Conservation (phyloP, 257 asterid genomes). For the Petunia secreta region DNA sequence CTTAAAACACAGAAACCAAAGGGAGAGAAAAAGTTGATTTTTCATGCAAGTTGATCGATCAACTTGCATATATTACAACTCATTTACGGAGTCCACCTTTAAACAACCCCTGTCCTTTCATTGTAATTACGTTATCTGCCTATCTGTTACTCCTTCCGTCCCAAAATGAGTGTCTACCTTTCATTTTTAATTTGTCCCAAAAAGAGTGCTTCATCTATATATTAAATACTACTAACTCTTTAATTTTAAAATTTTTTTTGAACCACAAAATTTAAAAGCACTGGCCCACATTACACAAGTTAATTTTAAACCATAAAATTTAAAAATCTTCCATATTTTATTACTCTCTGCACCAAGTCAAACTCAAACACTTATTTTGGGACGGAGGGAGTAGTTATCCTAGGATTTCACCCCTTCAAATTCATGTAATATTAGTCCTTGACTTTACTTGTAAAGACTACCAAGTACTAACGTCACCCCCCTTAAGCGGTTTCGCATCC, state of each 20-base stretch:
- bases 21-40: conserved; percentile 28
- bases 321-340: too few relatives aligned
- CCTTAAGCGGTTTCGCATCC: background rate
- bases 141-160: too few relatives aligned
- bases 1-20: background rate
- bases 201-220: too few relatives aligned
- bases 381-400: background rate
- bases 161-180: too few relatives aligned
- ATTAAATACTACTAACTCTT: too few relatives aligned
- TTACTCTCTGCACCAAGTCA: too few relatives aligned
- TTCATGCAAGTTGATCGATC: conserved; percentile 62
- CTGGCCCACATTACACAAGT: too few relatives aligned
- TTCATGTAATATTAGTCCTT: conserved; percentile 35
- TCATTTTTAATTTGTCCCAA: too few relatives aligned
- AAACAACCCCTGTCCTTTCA: conserved; percentile 31
- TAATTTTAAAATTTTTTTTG: too few relatives aligned
- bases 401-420: background rate
- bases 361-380: too few relatives aligned
- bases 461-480: background rate
- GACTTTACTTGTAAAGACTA: background rate
- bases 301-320: too few relatives aligned
- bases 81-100: conserved; percentile 33
- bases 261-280: too few relatives aligned
- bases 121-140: conserved; percentile 42
- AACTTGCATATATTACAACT: conserved; percentile 46